phyloP scores from a whole-genome alignment of 2,329 filamentous ascomycete species.

The Dactylella cylindrospora region DNA sequence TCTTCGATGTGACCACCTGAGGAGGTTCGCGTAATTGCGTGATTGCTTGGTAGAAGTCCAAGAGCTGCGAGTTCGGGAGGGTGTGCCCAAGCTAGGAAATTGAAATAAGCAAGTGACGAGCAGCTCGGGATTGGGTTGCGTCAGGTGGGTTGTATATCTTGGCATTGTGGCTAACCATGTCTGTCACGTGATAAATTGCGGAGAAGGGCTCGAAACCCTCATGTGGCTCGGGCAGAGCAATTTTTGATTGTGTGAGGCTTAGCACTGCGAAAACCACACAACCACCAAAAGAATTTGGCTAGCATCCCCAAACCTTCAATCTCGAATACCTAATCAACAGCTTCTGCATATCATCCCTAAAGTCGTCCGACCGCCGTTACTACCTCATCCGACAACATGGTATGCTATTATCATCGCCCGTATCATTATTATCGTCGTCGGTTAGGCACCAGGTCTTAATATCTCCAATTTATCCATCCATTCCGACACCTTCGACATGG shows the following conservation, averaged over 20 bases:
- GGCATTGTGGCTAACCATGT: too few species aligned
- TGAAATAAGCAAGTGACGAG: slow-evolving; percentile 14
- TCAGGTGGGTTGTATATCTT: too few species aligned
- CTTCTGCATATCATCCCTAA: slow-evolving; percentile 15
- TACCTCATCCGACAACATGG: slow-evolving; percentile 40
- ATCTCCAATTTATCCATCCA: slow-evolving; percentile 15
- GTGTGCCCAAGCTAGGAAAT: background rate
- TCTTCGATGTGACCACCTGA: too few species aligned
- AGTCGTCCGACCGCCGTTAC: slow-evolving; percentile 13
- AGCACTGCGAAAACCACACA: slow-evolving; percentile 37
- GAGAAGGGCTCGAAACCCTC: slow-evolving; percentile 39
- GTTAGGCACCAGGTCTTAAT: slow-evolving; percentile 10
- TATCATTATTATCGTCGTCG: background rate
- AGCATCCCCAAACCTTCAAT: slow-evolving; percentile 20
- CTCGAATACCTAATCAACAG: slow-evolving; percentile 39
- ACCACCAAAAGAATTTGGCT: slow-evolving; percentile 35
- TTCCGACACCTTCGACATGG: background rate
- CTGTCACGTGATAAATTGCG: slow-evolving; percentile 8
- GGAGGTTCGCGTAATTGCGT: slow-evolving; percentile 38
- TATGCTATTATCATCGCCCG: slow-evolving; percentile 17
- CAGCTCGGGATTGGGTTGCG: slow-evolving; percentile 1
- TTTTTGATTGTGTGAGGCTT: too few species aligned
- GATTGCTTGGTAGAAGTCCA: slow-evolving; percentile 9
- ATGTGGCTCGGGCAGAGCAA: slow-evolving; percentile 18
- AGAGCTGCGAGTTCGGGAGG: too few species aligned